phyloP scores from a whole-genome alignment of 1,139 yeast genomes.

The Yamadazyma siamensis region DNA sequence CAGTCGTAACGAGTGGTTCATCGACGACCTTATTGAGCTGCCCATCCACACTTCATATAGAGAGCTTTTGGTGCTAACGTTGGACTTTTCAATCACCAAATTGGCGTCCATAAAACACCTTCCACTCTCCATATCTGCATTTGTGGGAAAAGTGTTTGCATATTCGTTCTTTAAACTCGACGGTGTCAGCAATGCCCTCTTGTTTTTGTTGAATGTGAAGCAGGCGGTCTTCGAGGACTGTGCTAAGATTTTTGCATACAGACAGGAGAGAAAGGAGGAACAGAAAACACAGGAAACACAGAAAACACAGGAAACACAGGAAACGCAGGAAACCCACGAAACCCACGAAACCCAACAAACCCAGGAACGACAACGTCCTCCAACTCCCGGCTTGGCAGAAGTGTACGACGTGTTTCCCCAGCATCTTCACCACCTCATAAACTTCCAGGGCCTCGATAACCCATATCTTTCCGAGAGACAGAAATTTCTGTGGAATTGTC shows the following conservation, averaged over 20 bases:
- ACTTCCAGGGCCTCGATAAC: slow-evolving; percentile 28
- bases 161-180: slow-evolving; percentile 60
- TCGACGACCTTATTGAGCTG: slow-evolving; percentile 18
- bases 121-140: slow-evolving; percentile 62
- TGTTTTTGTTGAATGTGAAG: slow-evolving; percentile 60
- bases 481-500: slow-evolving; percentile 29
- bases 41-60: slow-evolving; percentile 21
- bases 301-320: too few relatives aligned
- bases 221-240: slow-evolving; percentile 28
- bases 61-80: slow-evolving; percentile 46
- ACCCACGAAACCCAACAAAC: too few relatives aligned
- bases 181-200: slow-evolving; percentile 57
- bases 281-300: too few relatives aligned
- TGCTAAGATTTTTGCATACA: slow-evolving; percentile 3
- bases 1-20: slow-evolving; percentile 62
- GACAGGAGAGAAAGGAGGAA: background rate
- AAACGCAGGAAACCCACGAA: too few relatives aligned
- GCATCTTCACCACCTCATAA: slow-evolving; percentile 36
- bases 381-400: too few relatives aligned
- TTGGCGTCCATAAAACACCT: slow-evolving; percentile 51
- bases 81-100: slow-evolving; percentile 52
- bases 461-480: slow-evolving; percentile 19
- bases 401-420: slow-evolving; percentile 28
- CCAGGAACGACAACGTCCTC: too few relatives aligned
- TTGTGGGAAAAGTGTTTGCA: slow-evolving; percentile 79